phyloP scores from a whole-genome alignment of 805 yeast genomes.

The Naumovozyma dairenensis region DNA sequence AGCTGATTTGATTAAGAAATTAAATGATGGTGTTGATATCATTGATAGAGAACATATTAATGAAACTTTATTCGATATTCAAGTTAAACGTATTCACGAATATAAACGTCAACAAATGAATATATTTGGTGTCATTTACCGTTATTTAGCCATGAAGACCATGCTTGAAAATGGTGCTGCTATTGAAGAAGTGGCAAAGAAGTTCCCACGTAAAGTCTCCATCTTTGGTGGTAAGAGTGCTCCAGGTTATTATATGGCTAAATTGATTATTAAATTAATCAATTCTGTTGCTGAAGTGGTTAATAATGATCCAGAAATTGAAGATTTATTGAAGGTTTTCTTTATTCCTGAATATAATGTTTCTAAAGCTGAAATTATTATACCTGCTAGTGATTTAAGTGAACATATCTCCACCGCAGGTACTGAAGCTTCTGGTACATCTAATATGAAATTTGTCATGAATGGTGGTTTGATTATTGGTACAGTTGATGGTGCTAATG shows the following conservation, averaged over 20 bases:
- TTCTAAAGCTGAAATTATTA: constrained; percentile 83
- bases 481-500: constrained; percentile 95
- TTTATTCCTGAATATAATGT: constrained; percentile 90
- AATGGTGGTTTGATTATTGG: constrained; percentile 93
- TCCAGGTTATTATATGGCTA: constrained; percentile 96
- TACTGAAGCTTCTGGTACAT: constrained; percentile 93
- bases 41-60: constrained; percentile 47
- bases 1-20: constrained; percentile 53
- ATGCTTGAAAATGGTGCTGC: constrained; percentile 34
- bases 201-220: constrained; percentile 64
- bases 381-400: constrained; percentile 83
- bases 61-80: constrained; percentile 74
- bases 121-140: constrained; percentile 77
- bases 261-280: constrained; percentile 75
- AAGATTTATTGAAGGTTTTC: constrained; percentile 70
- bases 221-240: constrained; percentile 94
- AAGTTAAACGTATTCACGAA: constrained; percentile 91
- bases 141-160: constrained; percentile 69
- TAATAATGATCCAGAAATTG: constrained; percentile 67
- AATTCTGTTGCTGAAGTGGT: constrained; percentile 74
- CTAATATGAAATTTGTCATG: constrained; percentile 89
- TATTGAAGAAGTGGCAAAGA: constrained; percentile 46
- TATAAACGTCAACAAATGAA: constrained; percentile 92
- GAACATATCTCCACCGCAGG: constrained; percentile 97
- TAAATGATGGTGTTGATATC: constrained; percentile 45